Base-by-base conservation (phyloP, 371 early-diverging fungal species). In the Mucor velutinosus region DNA sequence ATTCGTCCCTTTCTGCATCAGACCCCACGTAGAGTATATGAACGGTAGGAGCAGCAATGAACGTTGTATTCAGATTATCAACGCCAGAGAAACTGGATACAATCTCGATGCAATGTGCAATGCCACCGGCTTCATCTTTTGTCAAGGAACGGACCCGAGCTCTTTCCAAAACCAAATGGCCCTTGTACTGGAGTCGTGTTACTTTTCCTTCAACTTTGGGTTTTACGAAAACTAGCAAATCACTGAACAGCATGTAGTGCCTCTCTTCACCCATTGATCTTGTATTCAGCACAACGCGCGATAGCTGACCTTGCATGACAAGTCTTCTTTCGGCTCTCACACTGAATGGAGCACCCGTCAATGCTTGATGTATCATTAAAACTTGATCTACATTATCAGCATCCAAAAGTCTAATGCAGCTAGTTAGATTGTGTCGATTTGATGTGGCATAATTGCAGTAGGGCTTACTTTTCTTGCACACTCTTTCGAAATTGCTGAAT, bases 321-420 rank as follows among this genome's bases (percentile, higher is more conserved):
- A 81, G 57, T 55, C 82, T 66, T 60, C 82, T 68, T 58, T 77
- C 73, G 0, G 82, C 79, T 60, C 72, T 70, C 23, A 77, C 77
- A 19, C 71, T 76, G 63, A 79, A 76, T 8, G 79, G 79, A 12
- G 79, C 76, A 49, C 72, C 74, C 0, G 72, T 43, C 12, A 81
- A 60, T 7, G 76, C 76, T 64, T 77, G 73, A n/a, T 81, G 82
- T 15, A 81, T 74, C 73, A 72, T 79, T 1, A 76, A 62, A 0
- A 81, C 82, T 65, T 81, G 76, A 49, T 77, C 76, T n/a, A 79
- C 79, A 45, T 79, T 81, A 65, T 77, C 70, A 10, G 75, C 75
- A 73, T 79, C 79, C 41, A 67, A 45, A n/a, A 79, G 64, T 58
- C 79, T 79, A 51, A 21, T 7, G 7, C 43, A 7, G 21, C 37